Conservation (phyloP, 371 early-diverging fungal species). For the Saksenaea vasiformis region DNA sequence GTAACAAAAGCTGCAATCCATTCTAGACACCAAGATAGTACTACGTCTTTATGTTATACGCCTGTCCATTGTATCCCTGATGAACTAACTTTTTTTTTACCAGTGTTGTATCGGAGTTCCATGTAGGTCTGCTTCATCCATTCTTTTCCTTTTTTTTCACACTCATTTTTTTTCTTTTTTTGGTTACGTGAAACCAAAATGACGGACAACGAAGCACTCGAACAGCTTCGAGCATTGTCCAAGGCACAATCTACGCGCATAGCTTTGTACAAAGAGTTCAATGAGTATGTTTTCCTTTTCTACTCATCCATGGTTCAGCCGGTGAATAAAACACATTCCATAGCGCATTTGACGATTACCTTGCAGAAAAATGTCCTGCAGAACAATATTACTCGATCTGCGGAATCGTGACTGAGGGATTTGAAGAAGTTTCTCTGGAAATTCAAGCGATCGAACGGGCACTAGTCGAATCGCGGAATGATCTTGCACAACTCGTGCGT, state of each 20-base stretch:
- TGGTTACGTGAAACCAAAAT: background rate
- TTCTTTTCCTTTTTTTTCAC: background rate
- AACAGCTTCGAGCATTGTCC: constrained; percentile 25
- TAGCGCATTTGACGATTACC: constrained; percentile 51
- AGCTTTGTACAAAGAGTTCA: constrained; percentile 44
- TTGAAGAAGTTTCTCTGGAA: constrained; percentile 46
- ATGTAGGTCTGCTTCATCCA: background rate
- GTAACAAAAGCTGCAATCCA: too few relatives aligned
- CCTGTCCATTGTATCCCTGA: too few relatives aligned
- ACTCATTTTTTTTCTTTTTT: background rate
- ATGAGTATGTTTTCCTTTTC: constrained; percentile 26
- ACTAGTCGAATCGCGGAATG: constrained; percentile 16
- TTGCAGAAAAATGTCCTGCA: constrained; percentile 33
- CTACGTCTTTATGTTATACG: too few relatives aligned
- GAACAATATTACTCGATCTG: constrained; percentile 51
- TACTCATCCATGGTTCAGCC: background rate
- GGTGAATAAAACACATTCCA: background rate
- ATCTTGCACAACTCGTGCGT: constrained; percentile 34
- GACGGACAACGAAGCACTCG: background rate
- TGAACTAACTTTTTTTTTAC: too few relatives aligned
- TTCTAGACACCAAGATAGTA: too few relatives aligned
- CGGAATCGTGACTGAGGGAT: constrained; percentile 46
- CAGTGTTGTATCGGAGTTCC: background rate
- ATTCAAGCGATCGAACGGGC: constrained; percentile 40
- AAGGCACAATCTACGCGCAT: constrained; percentile 45